A percentile compares a stretch with the other conserved stretches of the same genome.
Conservation (phyloP, 148 eudicot genomes). For the Salicornia ramosissima region DNA sequence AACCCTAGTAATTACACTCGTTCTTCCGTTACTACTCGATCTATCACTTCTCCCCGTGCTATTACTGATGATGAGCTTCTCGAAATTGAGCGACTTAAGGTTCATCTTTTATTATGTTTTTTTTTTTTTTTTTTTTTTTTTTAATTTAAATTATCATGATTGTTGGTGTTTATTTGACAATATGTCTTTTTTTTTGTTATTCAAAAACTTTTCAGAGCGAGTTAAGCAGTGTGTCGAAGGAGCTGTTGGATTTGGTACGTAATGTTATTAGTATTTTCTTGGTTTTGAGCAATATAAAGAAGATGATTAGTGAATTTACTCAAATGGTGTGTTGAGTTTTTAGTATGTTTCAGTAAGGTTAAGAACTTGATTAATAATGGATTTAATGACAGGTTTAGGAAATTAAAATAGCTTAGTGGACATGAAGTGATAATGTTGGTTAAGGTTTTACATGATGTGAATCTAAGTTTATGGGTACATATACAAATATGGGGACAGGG, state of each 20-base stretch:
- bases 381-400: too few relatives aligned
- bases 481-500: too few relatives aligned
- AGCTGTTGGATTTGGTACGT: conserved; percentile 43
- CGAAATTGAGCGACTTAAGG: conserved; percentile 56
- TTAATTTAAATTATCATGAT: too few relatives aligned
- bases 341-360: too few relatives aligned
- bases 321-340: neutral
- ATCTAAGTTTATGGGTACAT: too few relatives aligned
- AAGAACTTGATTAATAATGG: neutral
- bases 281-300: neutral
- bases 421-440: too few relatives aligned
- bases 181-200: neutral
- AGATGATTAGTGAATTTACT: neutral
- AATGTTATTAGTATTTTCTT: neutral
- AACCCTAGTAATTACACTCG: neutral
- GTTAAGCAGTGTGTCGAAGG: conserved; percentile 48
- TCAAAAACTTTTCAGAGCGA: conserved; percentile 49
- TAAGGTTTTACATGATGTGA: too few relatives aligned
- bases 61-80: conserved; percentile 26
- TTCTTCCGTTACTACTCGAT: conserved; percentile 11
- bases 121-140: neutral
- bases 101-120: too few relatives aligned
- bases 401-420: too few relatives aligned
- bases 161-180: neutral
- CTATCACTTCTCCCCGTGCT: conserved; percentile 17